phyloP scores from a whole-genome alignment of 2,329 filamentous ascomycete genomes.

The Nannizziopsis barbatae region DNA sequence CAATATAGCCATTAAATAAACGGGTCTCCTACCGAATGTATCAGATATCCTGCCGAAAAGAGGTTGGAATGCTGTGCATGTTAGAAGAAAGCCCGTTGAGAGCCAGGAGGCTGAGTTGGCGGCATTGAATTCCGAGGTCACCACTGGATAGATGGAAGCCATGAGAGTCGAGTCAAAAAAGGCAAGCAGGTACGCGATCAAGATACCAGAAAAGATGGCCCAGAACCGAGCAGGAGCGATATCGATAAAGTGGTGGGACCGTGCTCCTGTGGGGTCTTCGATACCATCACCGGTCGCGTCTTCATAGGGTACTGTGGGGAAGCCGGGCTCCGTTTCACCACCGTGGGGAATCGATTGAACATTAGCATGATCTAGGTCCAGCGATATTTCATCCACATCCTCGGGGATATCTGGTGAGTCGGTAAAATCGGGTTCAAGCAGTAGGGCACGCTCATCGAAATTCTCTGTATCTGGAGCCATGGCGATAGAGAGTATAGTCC shows the following conservation, averaged over 20 bases:
- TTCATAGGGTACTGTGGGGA: neutral
- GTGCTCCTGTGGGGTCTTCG: neutral
- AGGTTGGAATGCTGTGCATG: conserved; percentile 64
- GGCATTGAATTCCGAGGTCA: conserved; percentile 66
- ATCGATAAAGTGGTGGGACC: conserved; percentile 26
- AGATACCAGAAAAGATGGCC: conserved; percentile 50
- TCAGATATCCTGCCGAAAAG: conserved; percentile 64
- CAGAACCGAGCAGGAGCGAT: conserved; percentile 44
- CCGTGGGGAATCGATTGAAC: conserved; percentile 12
- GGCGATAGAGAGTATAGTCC: neutral
- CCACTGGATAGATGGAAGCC: conserved; percentile 69
- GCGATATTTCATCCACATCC: conserved; percentile 9
- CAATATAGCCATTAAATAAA: conserved; percentile 52
- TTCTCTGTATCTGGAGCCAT: neutral
- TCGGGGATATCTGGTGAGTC: neutral
- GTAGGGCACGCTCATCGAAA: neutral
- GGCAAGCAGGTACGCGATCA: conserved; percentile 46
- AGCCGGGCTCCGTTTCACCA: conserved; percentile 11
- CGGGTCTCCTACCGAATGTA: conserved; percentile 56
- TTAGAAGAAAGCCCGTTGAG: conserved; percentile 66
- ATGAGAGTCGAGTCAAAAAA: conserved; percentile 71
- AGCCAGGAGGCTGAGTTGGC: conserved; percentile 75
- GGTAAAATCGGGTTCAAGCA: neutral
- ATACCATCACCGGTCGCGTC: neutral
- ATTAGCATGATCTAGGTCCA: conserved; percentile 11